Conservation (phyloP, 305 asterid genomes). For the Fraxinus nigra region DNA sequence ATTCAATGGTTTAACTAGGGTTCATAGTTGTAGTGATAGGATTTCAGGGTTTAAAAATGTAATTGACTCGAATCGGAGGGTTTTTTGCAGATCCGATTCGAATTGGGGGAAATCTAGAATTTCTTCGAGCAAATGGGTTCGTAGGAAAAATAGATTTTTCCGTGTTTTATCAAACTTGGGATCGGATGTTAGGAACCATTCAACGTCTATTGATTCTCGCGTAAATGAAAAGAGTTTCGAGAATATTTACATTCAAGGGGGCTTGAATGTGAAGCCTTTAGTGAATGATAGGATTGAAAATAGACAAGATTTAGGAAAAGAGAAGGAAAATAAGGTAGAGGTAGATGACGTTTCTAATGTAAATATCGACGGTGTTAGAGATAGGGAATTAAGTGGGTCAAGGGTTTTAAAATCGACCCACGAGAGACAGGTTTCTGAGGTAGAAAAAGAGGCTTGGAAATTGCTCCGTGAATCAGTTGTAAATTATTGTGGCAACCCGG, state of each 20-base stretch:
- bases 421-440: not conserved
- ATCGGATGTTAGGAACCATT: conserved; percentile 42
- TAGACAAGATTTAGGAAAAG: conserved; percentile 18
- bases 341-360: not conserved
- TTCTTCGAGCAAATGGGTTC: conserved; percentile 20
- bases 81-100: conserved; percentile 47
- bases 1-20: conserved; percentile 23
- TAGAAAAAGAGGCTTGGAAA: conserved; percentile 3
- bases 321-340: not conserved
- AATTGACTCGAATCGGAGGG: conserved; percentile 34
- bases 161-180: conserved; percentile 42
- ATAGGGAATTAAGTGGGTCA: not conserved
- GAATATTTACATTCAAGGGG: conserved; percentile 49
- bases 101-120: conserved; percentile 38
- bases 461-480: not conserved
- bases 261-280: conserved; percentile 46
- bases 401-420: not conserved
- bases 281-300: conserved; percentile 31
- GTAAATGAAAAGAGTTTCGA: conserved; percentile 44
- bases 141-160: conserved; percentile 18
- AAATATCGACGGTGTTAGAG: not conserved
- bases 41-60: conserved; percentile 35
- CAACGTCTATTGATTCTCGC: conserved; percentile 43
- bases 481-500: not conserved
- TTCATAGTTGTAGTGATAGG: conserved; percentile 26